These are phyloP conservation scores for Vitis labrusca DNA, from an alignment of 164 flowering plant genomes.

Conservation along the genomic window DNA sequence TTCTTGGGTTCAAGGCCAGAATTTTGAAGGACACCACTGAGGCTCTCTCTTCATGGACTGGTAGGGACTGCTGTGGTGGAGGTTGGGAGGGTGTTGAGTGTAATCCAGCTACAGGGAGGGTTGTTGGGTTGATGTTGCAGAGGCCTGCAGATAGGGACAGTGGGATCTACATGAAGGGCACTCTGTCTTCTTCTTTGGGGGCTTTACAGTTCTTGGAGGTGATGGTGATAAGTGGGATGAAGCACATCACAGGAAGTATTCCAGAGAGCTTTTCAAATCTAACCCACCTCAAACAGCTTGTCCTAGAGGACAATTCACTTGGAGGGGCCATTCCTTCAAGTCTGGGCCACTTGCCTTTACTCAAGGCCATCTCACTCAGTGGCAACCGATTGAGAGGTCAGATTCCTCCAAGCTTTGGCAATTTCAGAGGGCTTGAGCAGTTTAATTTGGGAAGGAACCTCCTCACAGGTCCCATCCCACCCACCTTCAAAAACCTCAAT, in stretches of 20 bases:
- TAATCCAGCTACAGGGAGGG: conserved; percentile 59
- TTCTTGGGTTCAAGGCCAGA: conserved; percentile 69
- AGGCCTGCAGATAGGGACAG: conserved; percentile 36
- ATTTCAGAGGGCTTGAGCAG: conserved; percentile 39
- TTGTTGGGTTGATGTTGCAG: conserved; percentile 56
- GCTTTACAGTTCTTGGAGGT: conserved; percentile 59
- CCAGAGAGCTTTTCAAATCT: conserved; percentile 69
- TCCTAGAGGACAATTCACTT: conserved; percentile 71
- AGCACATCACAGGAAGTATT: conserved; percentile 61
- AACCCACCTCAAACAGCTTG: conserved; percentile 56
- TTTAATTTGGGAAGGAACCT: conserved; percentile 60
- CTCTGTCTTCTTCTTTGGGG: conserved; percentile 64
- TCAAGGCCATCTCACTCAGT: conserved; percentile 53
- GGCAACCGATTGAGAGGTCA: conserved; percentile 68
- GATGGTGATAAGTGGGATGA: conserved; percentile 76
- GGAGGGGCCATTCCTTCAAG: conserved; percentile 68
- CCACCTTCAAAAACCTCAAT: conserved; percentile 40
- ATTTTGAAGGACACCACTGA: conserved; percentile 72
- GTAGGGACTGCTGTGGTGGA: conserved; percentile 81
- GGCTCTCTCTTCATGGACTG: conserved; percentile 67
- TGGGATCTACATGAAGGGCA: conserved; percentile 69
- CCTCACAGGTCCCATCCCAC: conserved; percentile 67
- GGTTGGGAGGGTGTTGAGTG: conserved; percentile 94
- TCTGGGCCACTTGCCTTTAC: conserved; percentile 52
- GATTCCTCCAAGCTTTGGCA: conserved; percentile 66